Evolutionary conservation across 257 asterid species (phyloP), one percentile per base, ranked within the genome.

Genomic region (Pogostemon cablin): DNA sequence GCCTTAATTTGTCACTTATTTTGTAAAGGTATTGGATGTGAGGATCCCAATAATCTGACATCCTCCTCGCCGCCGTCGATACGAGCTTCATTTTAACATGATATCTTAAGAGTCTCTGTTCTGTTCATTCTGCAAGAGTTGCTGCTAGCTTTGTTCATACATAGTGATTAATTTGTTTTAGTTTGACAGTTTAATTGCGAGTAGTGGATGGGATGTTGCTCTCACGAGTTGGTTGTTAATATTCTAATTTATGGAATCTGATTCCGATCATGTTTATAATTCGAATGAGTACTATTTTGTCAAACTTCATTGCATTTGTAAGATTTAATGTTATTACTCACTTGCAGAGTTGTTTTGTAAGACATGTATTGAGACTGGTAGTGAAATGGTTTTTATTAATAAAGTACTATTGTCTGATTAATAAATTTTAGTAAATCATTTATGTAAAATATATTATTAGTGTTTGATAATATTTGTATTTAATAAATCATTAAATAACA

Each of bases 1-100:
- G 65, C 52, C 49, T 61, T 67, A 57, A 40, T 47, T 64, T 37
- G 9, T 52, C 71, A 43, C 69, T 37, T 65, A 61, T 71, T 25
- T 69, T 44, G 63, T 69, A 15, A 15, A 47, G 81, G 88, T 74
- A 71, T 69, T 72, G 90, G 92, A 87, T 65, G 88, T 52, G 96
- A 84, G 89, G 89, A 68, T 77, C 55, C 58, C 72, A n/a, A 48
- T 54, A 61, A 56, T 54, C 55, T 25, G 73, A 72, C 86, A 90
- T 87, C 91, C 93, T 82, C 90, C 91, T 78, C 42, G 77, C 77
- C 80, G 43, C 63, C 75, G 68, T 68, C 52, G 15, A 67, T 32
- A n/a, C 35, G 60, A 17, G 32, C 32, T 25, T 25, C 32, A 25
- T 25, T 25, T 25, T 25, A 25, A 25, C 32, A 25, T 25, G 32